Conservation (phyloP, 2,329 filamentous ascomycete genomes). For the Colletotrichum endophyticum region DNA sequence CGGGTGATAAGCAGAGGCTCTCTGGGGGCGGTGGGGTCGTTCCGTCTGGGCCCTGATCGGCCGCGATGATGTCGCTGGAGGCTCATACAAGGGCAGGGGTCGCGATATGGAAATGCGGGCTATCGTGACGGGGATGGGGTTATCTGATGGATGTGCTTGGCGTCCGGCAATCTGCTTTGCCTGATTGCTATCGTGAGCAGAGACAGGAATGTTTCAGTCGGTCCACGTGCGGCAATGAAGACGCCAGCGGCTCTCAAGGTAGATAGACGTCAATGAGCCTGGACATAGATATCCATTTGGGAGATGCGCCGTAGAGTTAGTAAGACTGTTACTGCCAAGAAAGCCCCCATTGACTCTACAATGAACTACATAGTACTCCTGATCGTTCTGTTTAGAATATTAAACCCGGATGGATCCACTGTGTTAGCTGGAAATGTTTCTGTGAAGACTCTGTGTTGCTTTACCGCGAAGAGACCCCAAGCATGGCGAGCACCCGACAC, state of each 20-base stretch:
- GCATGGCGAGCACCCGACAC: not conserved
- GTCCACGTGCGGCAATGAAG: not conserved
- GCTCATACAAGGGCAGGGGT: not conserved
- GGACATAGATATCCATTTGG: not conserved
- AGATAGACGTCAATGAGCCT: not conserved
- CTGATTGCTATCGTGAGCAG: not conserved
- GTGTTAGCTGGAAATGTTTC: not conserved
- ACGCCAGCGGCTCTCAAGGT: not conserved
- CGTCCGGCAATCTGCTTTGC: not conserved
- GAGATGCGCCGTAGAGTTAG: fast-evolving
- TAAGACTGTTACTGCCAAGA: not conserved
- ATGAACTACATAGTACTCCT: not conserved
- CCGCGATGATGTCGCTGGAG: not conserved
- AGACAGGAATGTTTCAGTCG: not conserved
- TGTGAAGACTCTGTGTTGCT: not conserved
- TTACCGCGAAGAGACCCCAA: not conserved
- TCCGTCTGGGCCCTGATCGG: not conserved
- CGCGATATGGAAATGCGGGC: conserved; percentile 37
- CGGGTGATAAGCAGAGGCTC: not conserved
- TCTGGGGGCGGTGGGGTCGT: not conserved
- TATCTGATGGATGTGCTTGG: not conserved
- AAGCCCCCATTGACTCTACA: no score
- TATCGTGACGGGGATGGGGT: not conserved
- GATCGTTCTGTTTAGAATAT: not conserved
- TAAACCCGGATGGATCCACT: not conserved